These are phyloP conservation scores for Eragrostis curvula DNA, from an alignment of 176 grass and related monocot species.

Conservation along the genomic window DNA sequence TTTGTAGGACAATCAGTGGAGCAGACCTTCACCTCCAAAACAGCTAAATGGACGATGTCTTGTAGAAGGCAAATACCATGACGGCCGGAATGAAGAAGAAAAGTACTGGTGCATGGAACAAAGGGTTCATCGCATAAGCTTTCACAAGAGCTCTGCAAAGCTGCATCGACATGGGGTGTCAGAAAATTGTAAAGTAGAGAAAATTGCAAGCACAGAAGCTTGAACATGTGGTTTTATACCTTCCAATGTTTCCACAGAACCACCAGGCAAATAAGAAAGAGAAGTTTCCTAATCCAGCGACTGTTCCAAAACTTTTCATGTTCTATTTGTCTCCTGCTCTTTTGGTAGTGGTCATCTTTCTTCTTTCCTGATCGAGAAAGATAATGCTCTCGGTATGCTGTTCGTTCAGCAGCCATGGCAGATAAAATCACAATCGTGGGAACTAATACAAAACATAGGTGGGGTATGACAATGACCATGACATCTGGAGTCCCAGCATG, in stretches of 20 bases:
- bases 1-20: not conserved
- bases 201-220: not conserved
- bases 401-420: slow-evolving; percentile 76
- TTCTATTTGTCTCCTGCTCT: slow-evolving; percentile 52
- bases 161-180: slow-evolving; percentile 47
- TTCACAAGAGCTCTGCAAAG: slow-evolving; percentile 84
- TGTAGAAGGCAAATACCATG: slow-evolving; percentile 68
- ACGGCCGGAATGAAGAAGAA: slow-evolving; percentile 73
- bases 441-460: slow-evolving; percentile 81
- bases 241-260: slow-evolving; percentile 88
- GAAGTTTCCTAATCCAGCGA: slow-evolving; percentile 81
- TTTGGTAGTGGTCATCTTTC: slow-evolving; percentile 74
- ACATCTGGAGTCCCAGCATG: slow-evolving; percentile 79
- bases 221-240: slow-evolving; percentile 44
- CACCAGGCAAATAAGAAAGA: slow-evolving; percentile 57
- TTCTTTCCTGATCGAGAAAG: slow-evolving; percentile 90
- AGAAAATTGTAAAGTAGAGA: slow-evolving; percentile 2
- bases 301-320: slow-evolving; percentile 49
- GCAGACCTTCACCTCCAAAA: not conserved
- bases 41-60: slow-evolving; percentile 66
- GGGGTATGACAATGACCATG: slow-evolving; percentile 91
- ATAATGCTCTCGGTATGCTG: slow-evolving; percentile 62
- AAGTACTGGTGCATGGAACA: slow-evolving; percentile 72
- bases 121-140: slow-evolving; percentile 88
- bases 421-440: slow-evolving; percentile 71